Evolutionary conservation across 164 flowering plant species (phyloP), one percentile per base, ranked within the genome.

Genomic region (Vitis cinerea): DNA sequence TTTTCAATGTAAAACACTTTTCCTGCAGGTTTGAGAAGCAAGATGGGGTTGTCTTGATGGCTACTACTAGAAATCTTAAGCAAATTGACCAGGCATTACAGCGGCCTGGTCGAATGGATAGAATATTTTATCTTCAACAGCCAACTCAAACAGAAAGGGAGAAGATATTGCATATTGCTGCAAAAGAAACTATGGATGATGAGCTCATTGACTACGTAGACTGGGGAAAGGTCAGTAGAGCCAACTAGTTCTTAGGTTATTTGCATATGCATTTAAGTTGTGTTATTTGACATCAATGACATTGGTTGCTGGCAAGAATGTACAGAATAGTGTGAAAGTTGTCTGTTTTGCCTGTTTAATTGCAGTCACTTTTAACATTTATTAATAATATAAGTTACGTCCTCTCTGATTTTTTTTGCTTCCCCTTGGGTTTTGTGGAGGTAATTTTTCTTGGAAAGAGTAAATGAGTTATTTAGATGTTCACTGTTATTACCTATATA

Each of bases 21-120:
- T 66, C 69, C 37, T 81, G 72, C 79, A 94, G 99, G 74, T 94
- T 94, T 91, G 94, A 92, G 82, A 94, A 94, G 69, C 99, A 94
- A 82, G 99, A 94, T 77, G 99, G 99, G 64, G 99, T 94, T 74
- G 97, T 94, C 70, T 78, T 94, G 80, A 90, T 94, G 92, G 97
- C 99, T 65, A 94, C 99, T 47, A 90, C 97, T 15, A 82, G 88
- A 77, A 89, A 86, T 79, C 83, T 92, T 50, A 86, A 84, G 66
- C 88, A 88, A 83, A 86, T 94, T 82, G 97, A 92, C 73, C 83
- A 80, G 78, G 99, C 99, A n/a, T 79, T 94, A 62, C 83, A 63
- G 81, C 87, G 97, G 63, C 99, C 97, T 70, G 99, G 97, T 64
- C 85, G 99, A 59, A 94, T 94, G 99, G 99, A 94, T 79, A 88